A percentile compares a stretch with the other conserved stretches of the same genome.
phyloP scores from a whole-genome alignment of 352 stramenopile genomes.

The Phytophthora tubulina region DNA sequence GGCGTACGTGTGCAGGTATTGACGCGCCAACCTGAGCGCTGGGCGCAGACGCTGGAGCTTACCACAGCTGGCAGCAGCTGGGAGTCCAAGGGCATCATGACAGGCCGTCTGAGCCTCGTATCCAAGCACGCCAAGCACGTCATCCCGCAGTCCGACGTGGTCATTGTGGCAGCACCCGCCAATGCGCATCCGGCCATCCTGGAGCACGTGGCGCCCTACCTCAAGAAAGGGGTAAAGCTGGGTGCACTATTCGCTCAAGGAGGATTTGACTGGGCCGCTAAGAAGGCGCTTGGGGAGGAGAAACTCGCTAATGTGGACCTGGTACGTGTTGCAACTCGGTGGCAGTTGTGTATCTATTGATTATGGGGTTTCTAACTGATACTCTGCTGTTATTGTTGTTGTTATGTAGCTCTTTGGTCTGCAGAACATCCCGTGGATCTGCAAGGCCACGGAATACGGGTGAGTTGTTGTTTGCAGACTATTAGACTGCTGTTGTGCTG shows the following conservation, averaged over 20 bases:
- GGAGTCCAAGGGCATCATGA: conserved; percentile 82
- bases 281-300: conserved; percentile 85
- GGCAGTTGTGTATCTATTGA: background rate
- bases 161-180: conserved; percentile 91
- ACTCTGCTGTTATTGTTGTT: conserved; percentile 22
- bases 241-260: conserved; percentile 92
- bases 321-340: conserved; percentile 35
- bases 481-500: background rate
- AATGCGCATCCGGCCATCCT: conserved; percentile 91
- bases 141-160: conserved; percentile 89
- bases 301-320: conserved; percentile 68
- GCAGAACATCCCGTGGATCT: conserved; percentile 96
- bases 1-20: conserved; percentile 86
- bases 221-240: conserved; percentile 88
- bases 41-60: conserved; percentile 82
- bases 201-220: conserved; percentile 75
- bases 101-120: conserved; percentile 74
- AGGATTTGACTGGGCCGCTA: conserved; percentile 93
- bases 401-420: conserved; percentile 86
- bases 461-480: conserved; percentile 27
- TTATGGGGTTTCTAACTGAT: background rate
- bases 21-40: conserved; percentile 85
- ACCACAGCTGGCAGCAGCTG: conserved; percentile 88
- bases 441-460: conserved; percentile 91
- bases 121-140: conserved; percentile 87